A percentile compares a stretch with the other conserved stretches of the same genome.
phyloP scores from a whole-genome alignment of 192 early-diverging fungal species.

The Umbelopsis isabellina region DNA sequence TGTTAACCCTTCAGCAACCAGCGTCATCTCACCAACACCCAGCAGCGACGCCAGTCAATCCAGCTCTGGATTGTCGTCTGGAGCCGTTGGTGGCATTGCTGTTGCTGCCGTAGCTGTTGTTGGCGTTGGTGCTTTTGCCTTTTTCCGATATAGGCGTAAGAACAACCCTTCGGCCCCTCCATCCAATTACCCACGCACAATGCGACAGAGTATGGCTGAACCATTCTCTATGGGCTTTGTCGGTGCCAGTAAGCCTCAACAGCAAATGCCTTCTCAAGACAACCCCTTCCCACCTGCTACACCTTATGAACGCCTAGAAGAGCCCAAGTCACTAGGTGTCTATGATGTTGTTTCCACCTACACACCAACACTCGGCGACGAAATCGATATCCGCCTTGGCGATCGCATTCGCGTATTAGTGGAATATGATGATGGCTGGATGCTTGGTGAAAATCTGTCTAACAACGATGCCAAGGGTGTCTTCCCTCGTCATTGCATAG shows the following conservation, averaged over 20 bases:
- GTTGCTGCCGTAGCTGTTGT: constrained; percentile 22
- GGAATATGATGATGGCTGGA: constrained; percentile 67
- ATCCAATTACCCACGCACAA: background rate
- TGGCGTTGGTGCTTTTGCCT: constrained; percentile 28
- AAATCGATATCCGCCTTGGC: constrained; percentile 56
- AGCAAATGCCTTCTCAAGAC: background rate
- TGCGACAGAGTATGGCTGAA: constrained; percentile 18
- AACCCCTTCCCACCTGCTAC: constrained; percentile 4
- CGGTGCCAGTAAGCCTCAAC: constrained; percentile 26
- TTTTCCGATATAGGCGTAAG: constrained; percentile 22
- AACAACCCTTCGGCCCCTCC: background rate
- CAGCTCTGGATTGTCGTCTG: constrained; percentile 25
- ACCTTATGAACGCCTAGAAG: constrained; percentile 16
- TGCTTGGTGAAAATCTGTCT: constrained; percentile 55
- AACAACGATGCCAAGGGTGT: constrained; percentile 50
- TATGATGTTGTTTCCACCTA: constrained; percentile 52
- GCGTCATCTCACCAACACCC: background rate
- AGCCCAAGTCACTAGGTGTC: constrained; percentile 45
- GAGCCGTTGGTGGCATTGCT: constrained; percentile 38
- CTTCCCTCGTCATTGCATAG: constrained; percentile 59
- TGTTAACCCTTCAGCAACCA: background rate
- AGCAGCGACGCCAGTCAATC: background rate
- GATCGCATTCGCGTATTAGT: constrained; percentile 55
- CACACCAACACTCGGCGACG: constrained; percentile 57
- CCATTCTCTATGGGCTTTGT: constrained; percentile 41